These are phyloP conservation scores for Labyrinthula sp. DNA, from an alignment of 352 stramenopile species.

Conservation along the genomic window DNA sequence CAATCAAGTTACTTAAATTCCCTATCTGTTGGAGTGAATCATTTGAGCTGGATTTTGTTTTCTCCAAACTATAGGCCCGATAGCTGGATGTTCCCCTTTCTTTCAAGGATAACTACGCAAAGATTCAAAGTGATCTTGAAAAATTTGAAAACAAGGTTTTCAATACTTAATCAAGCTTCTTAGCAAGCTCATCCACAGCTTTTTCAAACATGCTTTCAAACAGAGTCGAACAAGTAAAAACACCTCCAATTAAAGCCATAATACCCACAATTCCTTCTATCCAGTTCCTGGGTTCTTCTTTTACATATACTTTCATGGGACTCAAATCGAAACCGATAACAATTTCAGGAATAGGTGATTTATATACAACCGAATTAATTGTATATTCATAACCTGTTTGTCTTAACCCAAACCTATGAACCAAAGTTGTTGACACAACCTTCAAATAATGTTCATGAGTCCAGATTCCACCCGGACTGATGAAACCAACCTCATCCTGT, in stretches of 20 bases:
- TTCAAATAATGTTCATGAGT: conserved; percentile 28
- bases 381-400: conserved; percentile 24
- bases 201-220: conserved; percentile 11
- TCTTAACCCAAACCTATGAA: not conserved
- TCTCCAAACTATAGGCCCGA: too few relatives aligned
- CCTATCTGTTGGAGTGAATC: too few relatives aligned
- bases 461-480: conserved; percentile 1
- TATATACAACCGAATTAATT: conserved; percentile 12
- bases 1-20: too few relatives aligned
- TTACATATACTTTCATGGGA: conserved; percentile 19
- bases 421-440: conserved; percentile 11
- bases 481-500: conserved; percentile 26
- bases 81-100: too few relatives aligned
- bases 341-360: conserved; percentile 6
- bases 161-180: conserved; percentile 27
- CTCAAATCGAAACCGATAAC: conserved; percentile 20
- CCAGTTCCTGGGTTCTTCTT: conserved; percentile 23
- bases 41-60: too few relatives aligned
- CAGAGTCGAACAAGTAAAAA: conserved; percentile 21
- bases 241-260: conserved; percentile 21
- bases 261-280: conserved; percentile 23
- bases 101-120: too few relatives aligned
- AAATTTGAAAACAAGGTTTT: too few relatives aligned
- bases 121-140: too few relatives aligned
- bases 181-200: conserved; percentile 4